Conservation (phyloP, 2,329 filamentous ascomycete species). For the Scytalidium lignicola region DNA sequence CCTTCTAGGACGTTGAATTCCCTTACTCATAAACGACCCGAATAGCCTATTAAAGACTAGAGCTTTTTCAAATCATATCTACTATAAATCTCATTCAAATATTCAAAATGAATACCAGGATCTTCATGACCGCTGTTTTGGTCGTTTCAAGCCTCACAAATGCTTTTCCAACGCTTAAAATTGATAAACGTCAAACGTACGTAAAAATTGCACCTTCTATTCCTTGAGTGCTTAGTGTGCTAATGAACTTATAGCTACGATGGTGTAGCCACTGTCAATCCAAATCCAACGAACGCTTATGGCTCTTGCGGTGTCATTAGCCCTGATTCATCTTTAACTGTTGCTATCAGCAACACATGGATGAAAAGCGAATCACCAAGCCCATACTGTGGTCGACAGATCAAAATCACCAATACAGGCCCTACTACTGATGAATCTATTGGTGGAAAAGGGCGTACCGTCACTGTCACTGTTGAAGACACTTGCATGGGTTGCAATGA, state of each 20-base stretch:
- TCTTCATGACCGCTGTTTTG: not conserved
- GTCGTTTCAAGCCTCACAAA: not conserved
- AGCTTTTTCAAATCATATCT: no score
- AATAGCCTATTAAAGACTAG: no score
- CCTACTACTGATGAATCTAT: constrained; percentile 5
- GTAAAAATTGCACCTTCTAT: not conserved
- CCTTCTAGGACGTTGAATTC: no score
- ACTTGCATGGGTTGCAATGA: constrained; percentile 8
- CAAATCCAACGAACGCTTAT: not conserved
- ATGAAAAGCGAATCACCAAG: constrained; percentile 2
- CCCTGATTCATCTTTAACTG: not conserved
- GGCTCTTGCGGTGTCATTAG: not conserved
- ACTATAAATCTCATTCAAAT: no score
- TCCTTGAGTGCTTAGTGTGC: not conserved
- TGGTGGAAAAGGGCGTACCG: constrained; percentile 4
- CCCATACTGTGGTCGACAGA: constrained; percentile 4
- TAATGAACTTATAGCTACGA: not conserved
- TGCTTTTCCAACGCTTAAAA: not conserved
- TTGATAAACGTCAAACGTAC: not conserved
- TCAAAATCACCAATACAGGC: constrained; percentile 8
- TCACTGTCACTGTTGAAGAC: constrained; percentile 6
- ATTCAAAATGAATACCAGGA: not conserved
- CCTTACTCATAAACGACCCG: no score
- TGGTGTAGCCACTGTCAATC: not conserved
- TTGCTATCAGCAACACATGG: not conserved